Evolutionary conservation across 106 monocot genomes (phyloP).

Genomic region (Platanthera zijinensis): DNA sequence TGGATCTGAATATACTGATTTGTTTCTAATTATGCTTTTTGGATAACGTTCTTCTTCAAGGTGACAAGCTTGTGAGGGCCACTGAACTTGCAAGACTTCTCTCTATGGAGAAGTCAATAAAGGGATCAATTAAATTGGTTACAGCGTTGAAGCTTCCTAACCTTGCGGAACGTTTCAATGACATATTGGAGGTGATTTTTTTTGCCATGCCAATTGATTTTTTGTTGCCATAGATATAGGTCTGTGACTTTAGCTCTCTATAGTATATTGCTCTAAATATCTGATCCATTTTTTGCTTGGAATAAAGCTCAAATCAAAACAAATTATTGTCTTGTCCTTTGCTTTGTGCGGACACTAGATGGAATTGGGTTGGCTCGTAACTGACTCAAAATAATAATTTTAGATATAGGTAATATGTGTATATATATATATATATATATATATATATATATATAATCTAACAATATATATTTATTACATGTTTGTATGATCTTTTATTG

Average conservation of each 20-base stretch:
- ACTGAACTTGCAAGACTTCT: conserved; percentile 77
- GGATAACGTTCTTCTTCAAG: conserved; percentile 29
- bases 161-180: conserved; percentile 72
- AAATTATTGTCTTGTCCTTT: background rate
- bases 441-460: too few species aligned
- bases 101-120: conserved; percentile 73
- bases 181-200: conserved; percentile 60
- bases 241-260: background rate
- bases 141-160: conserved; percentile 76
- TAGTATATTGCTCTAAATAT: background rate
- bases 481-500: too few species aligned
- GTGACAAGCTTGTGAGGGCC: conserved; percentile 90
- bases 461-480: too few species aligned
- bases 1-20: background rate
- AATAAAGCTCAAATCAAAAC: background rate
- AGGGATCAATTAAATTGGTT: conserved; percentile 79
- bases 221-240: background rate
- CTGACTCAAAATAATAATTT: too few species aligned
- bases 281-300: background rate
- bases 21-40: background rate
- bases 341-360: too few species aligned
- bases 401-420: too few species aligned
- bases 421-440: too few species aligned
- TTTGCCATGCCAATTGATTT: background rate
- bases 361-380: too few species aligned